Conservation (phyloP, 768 basidiomycete genomes). For the Pluteus cervinus region DNA sequence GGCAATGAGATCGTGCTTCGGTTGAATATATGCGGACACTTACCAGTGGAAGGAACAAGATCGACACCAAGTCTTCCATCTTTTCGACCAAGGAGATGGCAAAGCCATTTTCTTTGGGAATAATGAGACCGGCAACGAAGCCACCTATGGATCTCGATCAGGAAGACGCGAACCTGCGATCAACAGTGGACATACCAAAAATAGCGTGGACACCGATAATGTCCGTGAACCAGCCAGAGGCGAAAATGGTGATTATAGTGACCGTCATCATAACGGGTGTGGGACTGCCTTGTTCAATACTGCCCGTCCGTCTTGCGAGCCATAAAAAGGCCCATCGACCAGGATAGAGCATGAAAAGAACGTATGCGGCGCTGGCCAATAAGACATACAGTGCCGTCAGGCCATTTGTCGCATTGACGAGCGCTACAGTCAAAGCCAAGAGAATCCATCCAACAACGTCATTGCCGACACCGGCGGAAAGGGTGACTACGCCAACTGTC, state of each 20-base stretch:
- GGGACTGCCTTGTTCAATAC: constrained; percentile 67
- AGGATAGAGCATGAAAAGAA: constrained; percentile 60
- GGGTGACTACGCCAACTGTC: constrained; percentile 74
- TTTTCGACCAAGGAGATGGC: constrained; percentile 79
- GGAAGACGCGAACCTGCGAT: constrained; percentile 5
- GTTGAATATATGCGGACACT: constrained; percentile 15
- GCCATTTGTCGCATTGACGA: constrained; percentile 73
- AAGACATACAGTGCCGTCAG: constrained; percentile 78
- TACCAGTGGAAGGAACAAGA: constrained; percentile 74
- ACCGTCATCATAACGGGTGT: constrained; percentile 74
- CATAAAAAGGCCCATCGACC: constrained; percentile 59
- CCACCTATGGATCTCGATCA: constrained; percentile 41
- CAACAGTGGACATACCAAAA: constrained; percentile 34
- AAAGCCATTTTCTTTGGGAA: constrained; percentile 80
- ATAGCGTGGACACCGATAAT: constrained; percentile 77
- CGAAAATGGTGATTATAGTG: constrained; percentile 67
- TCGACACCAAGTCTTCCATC: constrained; percentile 79
- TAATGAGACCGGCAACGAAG: constrained; percentile 76
- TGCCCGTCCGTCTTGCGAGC: constrained; percentile 62
- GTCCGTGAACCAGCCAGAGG: constrained; percentile 80
- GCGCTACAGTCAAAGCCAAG: constrained; percentile 76
- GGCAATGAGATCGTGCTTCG: too few relatives aligned
- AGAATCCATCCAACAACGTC: constrained; percentile 79
- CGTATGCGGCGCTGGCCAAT: constrained; percentile 59
- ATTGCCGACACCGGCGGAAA: constrained; percentile 81